A percentile compares a stretch with the other conserved stretches of the same genome.
These are phyloP conservation scores for Xylariaceae sp. DNA, from an alignment of 2,329 filamentous ascomycete genomes.

Conservation along the genomic window DNA sequence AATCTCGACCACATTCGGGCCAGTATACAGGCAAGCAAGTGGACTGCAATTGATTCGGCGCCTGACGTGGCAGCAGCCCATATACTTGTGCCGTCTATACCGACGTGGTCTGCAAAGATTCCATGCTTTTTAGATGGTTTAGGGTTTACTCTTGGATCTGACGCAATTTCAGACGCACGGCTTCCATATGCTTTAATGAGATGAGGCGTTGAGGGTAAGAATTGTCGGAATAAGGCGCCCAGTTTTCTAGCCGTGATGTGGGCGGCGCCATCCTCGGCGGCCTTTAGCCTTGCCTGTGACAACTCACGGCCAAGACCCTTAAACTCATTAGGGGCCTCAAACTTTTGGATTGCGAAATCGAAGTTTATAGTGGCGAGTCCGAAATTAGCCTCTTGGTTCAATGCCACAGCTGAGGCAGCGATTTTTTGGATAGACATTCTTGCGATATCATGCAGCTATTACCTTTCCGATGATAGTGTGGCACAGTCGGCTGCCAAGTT, in stretches of 20 bases:
- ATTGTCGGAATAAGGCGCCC: conserved; percentile 43
- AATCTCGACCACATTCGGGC: conserved; percentile 38
- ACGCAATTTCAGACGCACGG: conserved; percentile 28
- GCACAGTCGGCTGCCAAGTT: too few relatives aligned
- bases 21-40: conserved; percentile 45
- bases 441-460: too few relatives aligned
- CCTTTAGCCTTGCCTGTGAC: neutral
- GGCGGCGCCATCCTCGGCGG: conserved; percentile 4
- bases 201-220: conserved; percentile 35
- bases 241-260: conserved; percentile 46
- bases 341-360: conserved; percentile 14
- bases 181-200: conserved; percentile 30
- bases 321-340: conserved; percentile 9
- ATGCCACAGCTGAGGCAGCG: too few relatives aligned
- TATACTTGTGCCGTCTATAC: conserved; percentile 37
- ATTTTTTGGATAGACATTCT: too few relatives aligned
- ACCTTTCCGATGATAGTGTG: too few relatives aligned
- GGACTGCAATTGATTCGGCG: conserved; percentile 31
- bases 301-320: neutral
- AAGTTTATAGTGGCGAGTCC: too few relatives aligned
- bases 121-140: conserved; percentile 3
- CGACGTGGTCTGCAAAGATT: conserved; percentile 28
- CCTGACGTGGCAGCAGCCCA: conserved; percentile 44
- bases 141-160: too few relatives aligned
- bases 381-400: too few relatives aligned